Conservation (phyloP, 106 monocot genomes). For the Agapanthus africanus region DNA sequence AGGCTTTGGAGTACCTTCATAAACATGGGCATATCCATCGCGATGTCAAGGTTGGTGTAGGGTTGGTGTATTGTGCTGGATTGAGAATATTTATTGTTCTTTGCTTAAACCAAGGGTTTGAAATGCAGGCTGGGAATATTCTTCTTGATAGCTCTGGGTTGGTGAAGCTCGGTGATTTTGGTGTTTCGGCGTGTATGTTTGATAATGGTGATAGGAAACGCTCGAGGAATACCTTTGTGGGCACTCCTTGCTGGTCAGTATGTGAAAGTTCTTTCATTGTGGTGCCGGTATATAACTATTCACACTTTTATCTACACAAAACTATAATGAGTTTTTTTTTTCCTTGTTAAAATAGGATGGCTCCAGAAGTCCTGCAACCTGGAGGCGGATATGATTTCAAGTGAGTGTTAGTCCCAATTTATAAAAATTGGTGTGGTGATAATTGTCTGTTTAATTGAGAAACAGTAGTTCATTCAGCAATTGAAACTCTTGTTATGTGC, state of each 20-base stretch:
- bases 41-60: conserved; percentile 78
- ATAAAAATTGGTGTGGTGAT: too few relatives aligned
- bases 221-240: conserved; percentile 88
- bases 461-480: background rate
- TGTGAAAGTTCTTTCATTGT: background rate
- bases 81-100: background rate
- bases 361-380: conserved; percentile 95
- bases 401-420: conserved; percentile 42
- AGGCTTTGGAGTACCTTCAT: conserved; percentile 95
- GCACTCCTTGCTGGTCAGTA: conserved; percentile 88
- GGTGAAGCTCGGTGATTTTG: conserved; percentile 94
- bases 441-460: background rate
- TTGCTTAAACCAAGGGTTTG: background rate
- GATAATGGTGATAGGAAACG: conserved; percentile 85
- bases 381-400: conserved; percentile 95
- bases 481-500: background rate
- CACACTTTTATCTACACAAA: background rate
- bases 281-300: background rate
- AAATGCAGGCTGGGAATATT: conserved; percentile 87
- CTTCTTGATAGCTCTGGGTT: conserved; percentile 78
- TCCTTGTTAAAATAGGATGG: conserved; percentile 59
- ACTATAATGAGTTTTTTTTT: background rate
- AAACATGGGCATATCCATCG: conserved; percentile 93
- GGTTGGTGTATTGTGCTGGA: background rate
- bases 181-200: conserved; percentile 96